phyloP scores from a whole-genome alignment of 2,329 filamentous ascomycete genomes.

The Aureobasidium vineae region DNA sequence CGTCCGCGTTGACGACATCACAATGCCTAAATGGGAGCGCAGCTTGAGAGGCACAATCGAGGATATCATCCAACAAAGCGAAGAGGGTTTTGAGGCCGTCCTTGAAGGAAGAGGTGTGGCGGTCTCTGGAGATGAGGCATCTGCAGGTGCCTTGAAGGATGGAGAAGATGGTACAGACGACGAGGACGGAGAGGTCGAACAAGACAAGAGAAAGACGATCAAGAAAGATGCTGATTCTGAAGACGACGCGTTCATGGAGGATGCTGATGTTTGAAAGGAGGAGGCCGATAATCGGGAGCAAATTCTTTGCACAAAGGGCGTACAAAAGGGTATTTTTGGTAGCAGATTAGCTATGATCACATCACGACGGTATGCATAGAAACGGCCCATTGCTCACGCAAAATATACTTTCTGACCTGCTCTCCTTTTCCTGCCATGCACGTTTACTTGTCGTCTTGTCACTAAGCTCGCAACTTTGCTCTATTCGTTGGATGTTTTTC shows the following conservation, averaged over 20 bases:
- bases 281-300: background rate
- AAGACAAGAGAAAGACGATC: background rate
- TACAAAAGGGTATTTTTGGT: background rate
- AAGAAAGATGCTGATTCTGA: background rate
- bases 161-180: background rate
- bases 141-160: background rate
- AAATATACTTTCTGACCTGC: background rate
- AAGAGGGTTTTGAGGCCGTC: constrained; percentile 5
- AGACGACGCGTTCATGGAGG: background rate
- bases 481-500: no score
- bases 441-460: background rate
- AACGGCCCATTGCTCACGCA: background rate
- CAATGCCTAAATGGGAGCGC: constrained; percentile 24
- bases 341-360: background rate
- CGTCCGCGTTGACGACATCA: constrained; percentile 27
- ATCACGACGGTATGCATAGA: constrained; percentile 19
- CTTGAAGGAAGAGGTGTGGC: constrained; percentile 4
- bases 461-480: background rate
- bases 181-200: background rate
- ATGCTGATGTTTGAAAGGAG: background rate
- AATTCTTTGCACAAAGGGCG: background rate
- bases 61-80: constrained; percentile 11
- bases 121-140: background rate
- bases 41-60: constrained; percentile 13
- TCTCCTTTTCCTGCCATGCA: background rate